phyloP scores from a whole-genome alignment of 331 rosid species.

The Erythrophleum ivorense region DNA sequence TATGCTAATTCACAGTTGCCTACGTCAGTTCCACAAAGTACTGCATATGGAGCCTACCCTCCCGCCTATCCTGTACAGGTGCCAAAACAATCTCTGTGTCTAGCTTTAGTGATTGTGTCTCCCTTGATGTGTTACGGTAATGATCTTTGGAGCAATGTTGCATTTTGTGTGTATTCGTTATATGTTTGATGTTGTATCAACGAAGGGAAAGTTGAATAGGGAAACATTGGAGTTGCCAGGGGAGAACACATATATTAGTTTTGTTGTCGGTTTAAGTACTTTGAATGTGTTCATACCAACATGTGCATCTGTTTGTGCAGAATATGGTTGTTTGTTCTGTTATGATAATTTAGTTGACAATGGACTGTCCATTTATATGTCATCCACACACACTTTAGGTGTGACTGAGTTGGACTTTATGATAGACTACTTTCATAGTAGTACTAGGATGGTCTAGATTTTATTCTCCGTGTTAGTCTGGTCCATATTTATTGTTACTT shows the following conservation, averaged over 20 bases:
- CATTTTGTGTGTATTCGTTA: background rate
- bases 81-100: background rate
- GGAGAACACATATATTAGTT: background rate
- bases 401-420: background rate
- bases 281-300: background rate
- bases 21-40: constrained; percentile 62
- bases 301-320: background rate
- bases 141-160: background rate
- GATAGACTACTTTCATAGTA: no score
- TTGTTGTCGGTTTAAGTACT: background rate
- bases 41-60: constrained; percentile 86
- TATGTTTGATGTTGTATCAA: background rate
- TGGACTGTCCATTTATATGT: no score
- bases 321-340: no score
- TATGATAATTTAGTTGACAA: no score
- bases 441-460: no score
- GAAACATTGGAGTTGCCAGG: background rate
- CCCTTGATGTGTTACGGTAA: background rate
- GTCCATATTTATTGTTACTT: no score
- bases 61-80: constrained; percentile 94
- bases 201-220: background rate
- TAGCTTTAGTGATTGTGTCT: constrained; percentile 6
- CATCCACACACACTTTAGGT: no score
- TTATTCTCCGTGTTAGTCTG: no score
- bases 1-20: constrained; percentile 72